Base-by-base conservation (phyloP, 495 filamentous ascomycete genomes). In the Hypoxylon lenormandii region DNA sequence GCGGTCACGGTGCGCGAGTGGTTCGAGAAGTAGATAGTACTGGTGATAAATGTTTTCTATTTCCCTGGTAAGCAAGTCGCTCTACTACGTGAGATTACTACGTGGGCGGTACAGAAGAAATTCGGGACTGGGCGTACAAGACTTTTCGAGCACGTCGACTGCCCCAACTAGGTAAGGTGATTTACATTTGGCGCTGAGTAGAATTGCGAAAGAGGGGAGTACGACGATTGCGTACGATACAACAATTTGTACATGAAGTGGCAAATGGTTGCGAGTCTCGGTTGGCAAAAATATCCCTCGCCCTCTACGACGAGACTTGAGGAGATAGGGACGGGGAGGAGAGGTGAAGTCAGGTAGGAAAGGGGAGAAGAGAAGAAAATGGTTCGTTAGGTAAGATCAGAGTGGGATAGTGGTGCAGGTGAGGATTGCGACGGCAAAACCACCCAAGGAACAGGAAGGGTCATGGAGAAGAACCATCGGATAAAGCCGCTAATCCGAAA, bases 41-140 rank as follows among this genome's bases (percentile, higher is more conserved):
- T 47, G 57, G 33, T 23, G 40, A 66, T 36, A 21, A 21, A 58
- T 55, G 47, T 46, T 71, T 45, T 45, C 68, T 70, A 60, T 64
- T 48, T 63, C 47, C 36, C 45, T 66, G 62, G 68, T 71, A 71
- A 71, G 68, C 62, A 38, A 33, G 46, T 22, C 19, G 58, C 13
- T 53, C 53, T 49, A 55, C 46, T 66, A 58, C 47, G 51, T 16
- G 4, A 1, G 47, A 12, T 62, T 48, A 48, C 46, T 70, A 55
- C 33, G 38, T 64, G n/a, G 43, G 37, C 43, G 50, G 46, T 60
- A 64, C 15, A 64, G 45, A 56, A 65, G 51, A 52, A 15, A 45
- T 53, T 48, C 11, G 38, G 53, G 48, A 10, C 7, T 45, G 12
- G 33, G 33, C 66, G 12, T 64, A 69, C 66, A 58, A 22, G 13